These are phyloP conservation scores for Pleurotus giganteus DNA, from an alignment of 768 basidiomycete genomes.

Conservation along the genomic window DNA sequence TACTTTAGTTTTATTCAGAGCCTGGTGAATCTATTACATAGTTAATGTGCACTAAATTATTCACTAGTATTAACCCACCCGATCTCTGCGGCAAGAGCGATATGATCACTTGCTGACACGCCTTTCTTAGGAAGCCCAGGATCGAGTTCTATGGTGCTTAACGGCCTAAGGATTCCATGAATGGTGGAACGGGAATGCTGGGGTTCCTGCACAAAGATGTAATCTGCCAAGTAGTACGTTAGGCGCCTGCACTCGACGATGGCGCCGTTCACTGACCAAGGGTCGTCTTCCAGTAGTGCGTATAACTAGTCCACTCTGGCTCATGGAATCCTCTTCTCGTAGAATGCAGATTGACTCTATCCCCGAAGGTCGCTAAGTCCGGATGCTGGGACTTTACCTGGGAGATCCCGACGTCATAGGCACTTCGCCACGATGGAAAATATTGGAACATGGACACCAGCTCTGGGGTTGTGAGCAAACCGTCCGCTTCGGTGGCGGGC, in stretches of 20 bases:
- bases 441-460: slow-evolving; percentile 45
- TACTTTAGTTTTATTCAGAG: slow-evolving; percentile 13
- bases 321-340: slow-evolving; percentile 59
- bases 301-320: slow-evolving; percentile 87
- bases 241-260: slow-evolving; percentile 6
- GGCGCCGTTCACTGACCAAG: slow-evolving; percentile 50
- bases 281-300: slow-evolving; percentile 81
- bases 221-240: slow-evolving; percentile 54
- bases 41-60: slow-evolving; percentile 15
- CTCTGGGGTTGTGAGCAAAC: slow-evolving; percentile 61
- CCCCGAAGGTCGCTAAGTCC: slow-evolving; percentile 46
- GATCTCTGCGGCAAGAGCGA: slow-evolving; percentile 73
- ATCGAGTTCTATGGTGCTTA: slow-evolving; percentile 52
- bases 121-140: slow-evolving; percentile 78
- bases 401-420: slow-evolving; percentile 59
- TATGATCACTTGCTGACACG: slow-evolving; percentile 85
- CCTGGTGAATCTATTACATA: slow-evolving; percentile 5
- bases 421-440: slow-evolving; percentile 48
- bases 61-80: slow-evolving; percentile 22
- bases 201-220: slow-evolving; percentile 76
- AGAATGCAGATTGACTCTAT: slow-evolving; percentile 36
- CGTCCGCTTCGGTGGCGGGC: slow-evolving; percentile 55
- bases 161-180: slow-evolving; percentile 60
- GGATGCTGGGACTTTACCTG: slow-evolving; percentile 16
- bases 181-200: slow-evolving; percentile 31